Evolutionary conservation across 257 asterid species (phyloP), one percentile per base, ranked within the genome.

Genomic region (Nicotiana tabacum): DNA sequence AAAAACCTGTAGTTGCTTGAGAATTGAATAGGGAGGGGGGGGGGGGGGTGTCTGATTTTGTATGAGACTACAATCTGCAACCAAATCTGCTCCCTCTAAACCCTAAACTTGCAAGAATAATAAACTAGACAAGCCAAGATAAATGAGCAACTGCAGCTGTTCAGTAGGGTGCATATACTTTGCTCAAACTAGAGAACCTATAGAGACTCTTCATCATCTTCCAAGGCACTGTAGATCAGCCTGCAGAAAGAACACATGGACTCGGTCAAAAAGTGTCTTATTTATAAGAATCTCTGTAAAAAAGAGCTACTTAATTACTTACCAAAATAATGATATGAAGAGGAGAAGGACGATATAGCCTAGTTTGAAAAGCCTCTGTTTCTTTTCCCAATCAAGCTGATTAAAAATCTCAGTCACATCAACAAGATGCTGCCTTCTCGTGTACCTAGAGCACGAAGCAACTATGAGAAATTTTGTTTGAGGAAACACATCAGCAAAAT

Each of bases 371-470:
- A 95, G 90, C 85, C 99, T 87, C 83, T 89, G 93, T 86, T 92
- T 91, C 94, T 94, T 94, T 85, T 95, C 98, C 95, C 96, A 85
- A 86, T 88, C 86, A 61, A 95, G 94, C 92, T 89, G 77, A 87
- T 95, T 95, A 88, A 95, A 95, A 79, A 95, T 92, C 90, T 95
- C 99, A 0, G 99, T 95, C 74, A 95, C 97, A 86, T 95, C 99
- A 32, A 95, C 83, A 32, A 95, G 94, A 87, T 95, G 98, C 86
- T 92, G 89, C 81, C 87, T 82, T 83, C 65, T 83, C 82, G 82
- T 87, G 87, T 92, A 95, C 91, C 99, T 95, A 88, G 82, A 65
- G 29, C 82, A 83, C 78, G 32, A 64, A 81, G 78, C 83, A 46
- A 78, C 78, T 43, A 81, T 39, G 3, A 79, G 27, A 79, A 39